Evolutionary conservation across 495 filamentous ascomycete genomes (phyloP).

Genomic region (Aspergillus cristatus): DNA sequence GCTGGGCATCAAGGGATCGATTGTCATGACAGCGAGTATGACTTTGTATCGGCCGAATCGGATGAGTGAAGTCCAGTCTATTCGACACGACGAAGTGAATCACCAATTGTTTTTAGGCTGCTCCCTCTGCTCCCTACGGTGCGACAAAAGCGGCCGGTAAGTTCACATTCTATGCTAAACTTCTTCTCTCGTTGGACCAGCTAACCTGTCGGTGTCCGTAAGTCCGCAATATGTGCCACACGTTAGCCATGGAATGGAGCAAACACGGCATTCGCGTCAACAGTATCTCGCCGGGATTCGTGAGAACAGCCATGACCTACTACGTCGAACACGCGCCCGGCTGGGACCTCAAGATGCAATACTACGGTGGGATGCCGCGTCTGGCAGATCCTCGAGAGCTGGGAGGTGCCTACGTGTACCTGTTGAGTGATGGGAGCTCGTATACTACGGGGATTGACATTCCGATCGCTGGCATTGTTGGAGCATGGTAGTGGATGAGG

Average conservation of each 20-base stretch:
- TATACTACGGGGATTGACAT: conserved; percentile 32
- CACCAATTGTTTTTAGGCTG: too few species aligned
- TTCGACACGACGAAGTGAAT: too few species aligned
- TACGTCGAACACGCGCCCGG: conserved; percentile 31
- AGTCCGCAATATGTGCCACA: conserved; percentile 28
- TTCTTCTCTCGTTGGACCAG: too few species aligned
- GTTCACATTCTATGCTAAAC: conserved; percentile 1
- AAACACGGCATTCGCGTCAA: conserved; percentile 38
- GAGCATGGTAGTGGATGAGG: too few species aligned
- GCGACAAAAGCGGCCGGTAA: conserved; percentile 24
- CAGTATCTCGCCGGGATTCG: conserved; percentile 28
- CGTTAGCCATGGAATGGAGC: conserved; percentile 40
- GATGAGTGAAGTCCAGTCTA: conserved; percentile 5
- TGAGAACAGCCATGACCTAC: conserved; percentile 31
- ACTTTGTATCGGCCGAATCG: conserved; percentile 34
- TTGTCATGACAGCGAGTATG: conserved; percentile 37
- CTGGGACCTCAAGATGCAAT: conserved; percentile 34
- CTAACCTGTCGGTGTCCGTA: background rate
- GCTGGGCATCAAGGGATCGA: conserved; percentile 30
- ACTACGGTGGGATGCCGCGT: conserved; percentile 37
- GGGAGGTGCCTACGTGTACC: conserved; percentile 34
- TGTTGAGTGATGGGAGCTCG: conserved; percentile 23
- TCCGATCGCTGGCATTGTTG: conserved; percentile 34
- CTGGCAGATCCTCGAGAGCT: conserved; percentile 30
- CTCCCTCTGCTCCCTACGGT: conserved; percentile 21